Evolutionary conservation across 306 rosid species (phyloP), one percentile per base, ranked within the genome.

Genomic region (Lablab purpureus): DNA sequence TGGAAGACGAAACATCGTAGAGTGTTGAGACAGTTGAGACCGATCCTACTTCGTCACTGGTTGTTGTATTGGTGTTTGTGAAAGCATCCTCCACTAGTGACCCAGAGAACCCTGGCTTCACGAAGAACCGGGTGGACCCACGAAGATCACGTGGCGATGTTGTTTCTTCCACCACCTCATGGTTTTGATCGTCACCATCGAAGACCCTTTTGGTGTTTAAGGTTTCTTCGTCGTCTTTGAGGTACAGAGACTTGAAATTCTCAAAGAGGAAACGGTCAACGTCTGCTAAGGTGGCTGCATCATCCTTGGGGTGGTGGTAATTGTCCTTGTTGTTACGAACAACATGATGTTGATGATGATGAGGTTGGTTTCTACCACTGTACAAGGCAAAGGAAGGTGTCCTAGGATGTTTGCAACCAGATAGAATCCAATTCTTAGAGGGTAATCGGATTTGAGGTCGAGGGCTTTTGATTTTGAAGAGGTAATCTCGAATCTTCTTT

Each of bases 261-360:
- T 94, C 97, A 0, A 87, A 66, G 56, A 94, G 92, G 56, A 94
- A 92, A 10, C 89, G 91, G 49, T 94, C 97, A 7, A 92, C 37
- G n/a, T 92, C 98, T 4, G 91, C 84, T 40, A 94, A 81, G 0
- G 92, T 91, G 15, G 97, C 98, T 0, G 97, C 91, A 8, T 80
- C 90, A 17, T 51, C 83, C 1, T 64, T 54, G 5, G 2, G 12
- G 43, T 37, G 43, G 11, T 37, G 2, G 4, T 3, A 2, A 7
- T 37, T 40, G 3, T 25, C 18, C 19, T 14, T 67, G 7, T 30
- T 19, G 34, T 71, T 47, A 0, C 37, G 10, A 37, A 2, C 34
- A 25, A 37, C 43, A 10, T 37, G 43, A 7, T 8, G 11, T 7
- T 8, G 43, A 1, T 37, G 37, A 5, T 7, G 67, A 6, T 76